Conservation (phyloP, 2,329 filamentous ascomycete genomes). For the Pyrenochaeta sp. region DNA sequence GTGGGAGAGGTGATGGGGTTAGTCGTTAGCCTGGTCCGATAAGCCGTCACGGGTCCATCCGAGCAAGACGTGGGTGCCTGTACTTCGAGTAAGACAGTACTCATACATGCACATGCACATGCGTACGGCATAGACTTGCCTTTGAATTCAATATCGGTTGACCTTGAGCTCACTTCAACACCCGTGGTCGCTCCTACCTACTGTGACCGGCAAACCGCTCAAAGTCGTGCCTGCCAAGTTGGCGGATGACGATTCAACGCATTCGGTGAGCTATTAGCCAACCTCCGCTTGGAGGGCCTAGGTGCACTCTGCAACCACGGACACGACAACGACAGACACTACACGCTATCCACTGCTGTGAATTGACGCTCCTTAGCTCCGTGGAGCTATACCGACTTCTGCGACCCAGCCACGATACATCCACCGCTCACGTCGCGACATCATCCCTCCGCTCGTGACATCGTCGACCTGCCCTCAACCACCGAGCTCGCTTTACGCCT, state of each 20-base stretch:
- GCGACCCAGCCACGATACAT: constrained; percentile 1
- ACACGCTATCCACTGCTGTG: not conserved
- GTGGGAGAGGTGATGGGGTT: not conserved
- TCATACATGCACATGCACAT: not conserved
- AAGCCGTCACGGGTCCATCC: constrained; percentile 9
- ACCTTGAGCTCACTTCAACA: not conserved
- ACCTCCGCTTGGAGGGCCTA: constrained; percentile 2
- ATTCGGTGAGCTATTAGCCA: constrained; percentile 25
- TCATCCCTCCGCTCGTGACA: constrained; percentile 33
- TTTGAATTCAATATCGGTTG: not conserved
- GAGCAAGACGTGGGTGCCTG: constrained; percentile 20
- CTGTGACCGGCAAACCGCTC: constrained; percentile 11
- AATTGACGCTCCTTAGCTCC: not conserved
- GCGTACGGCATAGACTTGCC: not conserved
- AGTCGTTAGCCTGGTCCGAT: constrained; percentile 12
- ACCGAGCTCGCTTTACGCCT: constrained; percentile 18
- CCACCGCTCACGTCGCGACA: constrained; percentile 9
- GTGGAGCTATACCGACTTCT: constrained; percentile 10
- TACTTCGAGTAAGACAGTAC: constrained; percentile 5
- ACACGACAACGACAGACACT: constrained; percentile 2
- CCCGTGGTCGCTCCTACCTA: not conserved
- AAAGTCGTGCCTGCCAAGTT: constrained; percentile 33
- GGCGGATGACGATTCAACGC: constrained; percentile 31
- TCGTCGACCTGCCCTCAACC: constrained; percentile 27
- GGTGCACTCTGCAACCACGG: not conserved